phyloP scores from a whole-genome alignment of 345 rosid species.

The Fremontodendron californicum region DNA sequence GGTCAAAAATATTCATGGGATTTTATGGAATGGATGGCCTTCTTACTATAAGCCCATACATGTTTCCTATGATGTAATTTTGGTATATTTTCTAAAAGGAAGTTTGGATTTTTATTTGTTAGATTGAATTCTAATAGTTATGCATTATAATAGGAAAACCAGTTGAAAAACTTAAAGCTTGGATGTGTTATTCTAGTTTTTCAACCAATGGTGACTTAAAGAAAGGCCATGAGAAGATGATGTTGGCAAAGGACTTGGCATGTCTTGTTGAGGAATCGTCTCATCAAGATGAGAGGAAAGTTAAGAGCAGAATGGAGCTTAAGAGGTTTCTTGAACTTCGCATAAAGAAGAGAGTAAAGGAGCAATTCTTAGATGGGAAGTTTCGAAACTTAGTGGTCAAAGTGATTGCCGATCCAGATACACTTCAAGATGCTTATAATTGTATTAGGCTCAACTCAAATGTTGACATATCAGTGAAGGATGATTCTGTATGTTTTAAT shows the following conservation, averaged over 20 bases:
- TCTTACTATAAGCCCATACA: not conserved
- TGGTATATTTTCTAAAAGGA: not conserved
- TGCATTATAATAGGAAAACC: conserved; percentile 17
- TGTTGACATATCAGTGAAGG: conserved; percentile 32
- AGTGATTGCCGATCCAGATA: conserved; percentile 62
- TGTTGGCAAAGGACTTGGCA: conserved; percentile 66
- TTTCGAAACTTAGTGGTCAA: conserved; percentile 47
- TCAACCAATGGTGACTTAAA: conserved; percentile 20
- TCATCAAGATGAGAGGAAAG: conserved; percentile 33
- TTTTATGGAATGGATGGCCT: not conserved
- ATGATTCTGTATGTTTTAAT: conserved; percentile 36
- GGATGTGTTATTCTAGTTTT: conserved; percentile 26
- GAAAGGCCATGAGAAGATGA: conserved; percentile 28
- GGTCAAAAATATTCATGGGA: not conserved
- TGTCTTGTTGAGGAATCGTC: conserved; percentile 59
- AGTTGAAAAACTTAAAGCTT: conserved; percentile 14
- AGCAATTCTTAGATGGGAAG: conserved; percentile 60
- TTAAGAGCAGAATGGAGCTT: conserved; percentile 60
- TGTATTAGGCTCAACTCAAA: conserved; percentile 63
- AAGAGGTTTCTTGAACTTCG: conserved; percentile 66
- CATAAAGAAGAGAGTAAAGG: conserved; percentile 76
- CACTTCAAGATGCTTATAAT: conserved; percentile 67
- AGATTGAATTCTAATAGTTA: not conserved
- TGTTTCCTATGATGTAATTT: not conserved
- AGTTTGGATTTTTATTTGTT: not conserved